Evolutionary conservation across 495 filamentous ascomycete species (phyloP), one percentile per base, ranked within the genome.

Genomic region (Podospora pseudocomata): DNA sequence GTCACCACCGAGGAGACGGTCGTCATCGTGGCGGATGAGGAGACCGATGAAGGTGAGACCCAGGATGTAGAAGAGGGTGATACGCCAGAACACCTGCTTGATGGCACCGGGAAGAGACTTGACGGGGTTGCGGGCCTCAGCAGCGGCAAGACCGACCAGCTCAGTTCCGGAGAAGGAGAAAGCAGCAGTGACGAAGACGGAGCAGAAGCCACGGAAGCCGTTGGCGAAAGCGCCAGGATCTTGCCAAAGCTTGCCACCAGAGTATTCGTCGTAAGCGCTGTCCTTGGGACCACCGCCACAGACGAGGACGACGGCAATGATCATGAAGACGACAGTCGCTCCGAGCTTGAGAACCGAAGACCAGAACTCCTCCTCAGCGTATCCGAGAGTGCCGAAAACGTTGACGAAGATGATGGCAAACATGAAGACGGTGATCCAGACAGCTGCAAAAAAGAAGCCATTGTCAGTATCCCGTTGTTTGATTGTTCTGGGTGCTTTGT

Each of bases 1-100:
- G 80, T 82, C 83, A 39, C 80, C 78, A 39, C 80, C 78, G 26
- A 90, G 78, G 2, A 93, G 83, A 55, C 73, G 39, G 54, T 67
- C 49, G 77, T 88, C 85, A 71, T 86, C 76, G 62, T 81, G 82
- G 18, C 84, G 82, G n/a, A 95, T 82, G 20, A 93, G 84, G 44
- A 95, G 81, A 28, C 90, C 90, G 67, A 95, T 83, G 66, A 94
- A 87, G 72, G 91, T 86, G 54, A 92, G 86, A 61, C 85, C 86
- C 9, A 93, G 76, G 63, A 95, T 82, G 73, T 93, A 95, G 77
- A 95, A 92, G 74, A 86, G 73, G 49, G 83, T 84, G 70, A 86
- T 90, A 74, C 89, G 88, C 89, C 89, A 91, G 74, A 91, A 91
- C 53, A 91, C 86, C 74, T 91, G 89, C 79, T 90, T 91, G 72